phyloP scores from a whole-genome alignment of 495 filamentous ascomycete species.

The Pseudomonodictys pantanalensis region DNA sequence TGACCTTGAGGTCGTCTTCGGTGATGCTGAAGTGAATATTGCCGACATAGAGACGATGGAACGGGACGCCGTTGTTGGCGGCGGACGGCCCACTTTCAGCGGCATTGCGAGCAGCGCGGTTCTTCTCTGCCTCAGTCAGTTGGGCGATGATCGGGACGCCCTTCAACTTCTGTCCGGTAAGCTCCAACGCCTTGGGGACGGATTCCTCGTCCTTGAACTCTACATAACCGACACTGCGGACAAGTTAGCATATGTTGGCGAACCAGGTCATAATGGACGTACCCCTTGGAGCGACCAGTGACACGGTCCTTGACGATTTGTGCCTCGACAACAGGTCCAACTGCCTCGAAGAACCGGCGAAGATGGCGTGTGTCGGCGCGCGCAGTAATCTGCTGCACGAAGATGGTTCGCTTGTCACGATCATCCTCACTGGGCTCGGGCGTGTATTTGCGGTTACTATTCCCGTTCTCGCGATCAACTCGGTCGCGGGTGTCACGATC shows the following conservation, averaged over 20 bases:
- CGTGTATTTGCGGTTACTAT: conserved; percentile 48
- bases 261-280: conserved; percentile 39
- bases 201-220: conserved; percentile 98
- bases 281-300: conserved; percentile 97
- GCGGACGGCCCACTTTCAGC: conserved; percentile 64
- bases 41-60: conserved; percentile 97
- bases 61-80: conserved; percentile 74
- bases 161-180: conserved; percentile 97
- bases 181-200: conserved; percentile 88
- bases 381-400: conserved; percentile 95
- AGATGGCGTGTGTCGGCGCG: conserved; percentile 90
- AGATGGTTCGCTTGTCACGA: conserved; percentile 92
- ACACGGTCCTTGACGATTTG: conserved; percentile 99
- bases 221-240: conserved; percentile 90
- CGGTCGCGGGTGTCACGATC: conserved; percentile 48
- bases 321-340: conserved; percentile 93
- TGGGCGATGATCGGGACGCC: conserved; percentile 98
- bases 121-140: conserved; percentile 98
- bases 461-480: conserved; percentile 48
- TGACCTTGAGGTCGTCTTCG: conserved; percentile 90
- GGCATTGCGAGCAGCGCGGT: conserved; percentile 82
- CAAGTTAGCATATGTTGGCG: conserved; percentile 6
- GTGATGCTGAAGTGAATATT: conserved; percentile 99
- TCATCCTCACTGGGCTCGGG: conserved; percentile 81
- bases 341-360: conserved; percentile 92